Evolutionary conservation across 768 basidiomycete genomes (phyloP), one percentile per base, ranked within the genome.

Genomic region (Trametes cubensis): DNA sequence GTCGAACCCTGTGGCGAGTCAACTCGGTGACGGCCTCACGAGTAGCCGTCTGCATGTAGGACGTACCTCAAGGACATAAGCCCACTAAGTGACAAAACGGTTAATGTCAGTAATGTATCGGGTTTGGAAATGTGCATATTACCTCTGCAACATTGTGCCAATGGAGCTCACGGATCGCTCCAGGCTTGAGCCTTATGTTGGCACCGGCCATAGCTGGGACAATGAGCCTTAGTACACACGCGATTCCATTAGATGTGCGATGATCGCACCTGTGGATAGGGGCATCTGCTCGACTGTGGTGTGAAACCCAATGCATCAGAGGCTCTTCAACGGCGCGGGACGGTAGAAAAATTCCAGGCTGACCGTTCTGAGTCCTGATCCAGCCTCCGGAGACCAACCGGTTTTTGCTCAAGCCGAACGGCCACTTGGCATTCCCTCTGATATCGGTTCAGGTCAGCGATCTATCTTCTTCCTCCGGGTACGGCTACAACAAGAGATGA

Each of bases 1-100:
- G 79, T 80, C 11, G 71, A 72, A 20, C 83, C 82, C 81, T 83
- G 38, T 14, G 21, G 6, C 20, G 25, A 14, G 18, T 46, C 6
- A 46, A 14, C 45, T 14, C 18, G 25, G 59, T 46, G n/a, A 26
- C 52, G 26, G 49, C 57, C 39, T 15, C 25, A 30, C 17, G 0
- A 10, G 28, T 40, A 23, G 7, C 1, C 14, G 34, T 26, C 34
- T 34, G 11, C 11, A 34, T 11, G 34, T 11, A 34, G 10, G 21
- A 41, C 65, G 45, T 55, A 73, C 75, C 54, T 70, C 72, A 30
- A 76, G 62, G 34, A 76, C 70, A 52, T 73, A 75, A 3, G 71
- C 73, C 74, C 74, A 76, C 67, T 74, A 34, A 14, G 25, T 3
- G 50, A 3, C 18, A 6, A 17, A 38, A 8, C 2, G 46, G n/a